Base-by-base conservation (phyloP, 768 basidiomycete genomes). In the Hydnomerulius pinastri region DNA sequence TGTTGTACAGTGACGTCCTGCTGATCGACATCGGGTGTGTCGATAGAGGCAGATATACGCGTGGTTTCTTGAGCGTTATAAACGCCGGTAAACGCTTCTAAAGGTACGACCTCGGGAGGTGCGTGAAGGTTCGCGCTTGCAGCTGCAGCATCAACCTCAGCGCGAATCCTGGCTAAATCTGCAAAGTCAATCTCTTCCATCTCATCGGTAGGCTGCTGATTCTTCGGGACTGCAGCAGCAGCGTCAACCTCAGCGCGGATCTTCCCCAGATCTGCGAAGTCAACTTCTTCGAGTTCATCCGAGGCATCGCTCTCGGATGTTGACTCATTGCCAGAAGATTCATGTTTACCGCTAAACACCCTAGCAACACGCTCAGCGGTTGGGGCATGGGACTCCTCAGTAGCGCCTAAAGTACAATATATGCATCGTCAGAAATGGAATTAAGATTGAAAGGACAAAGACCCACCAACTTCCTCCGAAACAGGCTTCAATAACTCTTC, bases 281-380 rank as follows among this genome's bases (percentile, higher is more conserved):
- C 83, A 12, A 90, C 73, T 58, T 82, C 82, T 60, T 81, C 77
- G 21, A 85, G 63, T 15, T 67, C 69, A 39, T 77, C 62, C 12
- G 59, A 50, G 13, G 59, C 48, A 11, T 63, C 54, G 17, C 59
- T 54, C 1, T 72, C 74, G 15, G 66, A 66, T 21, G 65, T 71
- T 0, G 67, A 65, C 24, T 57, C 54, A 25, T 48, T 57, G 44
- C 38, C 48, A 48, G 51, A 43, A 18, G 56, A 59, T 25, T 61
- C 47, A 57, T 57, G 49, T 3, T 57, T 56, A 8, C 67, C 74
- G 51, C 77, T 79, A 70, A 91, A 90, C 1, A 91, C 74, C 2
- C 75, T 80, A 24, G 77, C 70, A 21, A 92, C 80, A 9, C 72
- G 76, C n/a, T 85, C 79, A 0, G 87, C 87, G 4, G 88, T 91